Percentiles rank a stretch among this genome's conserved stretches.
Conservation (phyloP, 2,329 filamentous ascomycete genomes). For the Penicillium paneum region DNA sequence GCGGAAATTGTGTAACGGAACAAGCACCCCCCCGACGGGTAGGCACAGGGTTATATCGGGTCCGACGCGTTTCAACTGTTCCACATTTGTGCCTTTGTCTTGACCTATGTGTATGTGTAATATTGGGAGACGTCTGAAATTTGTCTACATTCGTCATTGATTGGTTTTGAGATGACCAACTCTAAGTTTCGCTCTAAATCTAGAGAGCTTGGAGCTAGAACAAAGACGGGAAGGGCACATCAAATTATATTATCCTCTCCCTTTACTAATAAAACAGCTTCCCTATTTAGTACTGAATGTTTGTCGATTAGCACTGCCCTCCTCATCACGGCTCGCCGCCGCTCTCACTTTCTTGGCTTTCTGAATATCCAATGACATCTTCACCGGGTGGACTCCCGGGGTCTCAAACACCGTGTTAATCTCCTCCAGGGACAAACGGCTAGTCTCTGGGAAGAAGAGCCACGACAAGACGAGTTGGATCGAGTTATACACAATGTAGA, state of each 20-base stretch:
- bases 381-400: conserved; percentile 42
- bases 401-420: conserved; percentile 59
- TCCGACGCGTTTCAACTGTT: conserved; percentile 23
- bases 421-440: conserved; percentile 52
- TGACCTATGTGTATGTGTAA: neutral
- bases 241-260: neutral
- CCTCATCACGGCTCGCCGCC: conserved; percentile 20
- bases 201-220: neutral
- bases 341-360: conserved; percentile 38
- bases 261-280: neutral
- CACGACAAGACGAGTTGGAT: conserved; percentile 49
- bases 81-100: conserved; percentile 5
- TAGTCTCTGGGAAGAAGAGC: conserved; percentile 55
- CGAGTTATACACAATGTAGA: conserved; percentile 52
- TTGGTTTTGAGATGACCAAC: neutral
- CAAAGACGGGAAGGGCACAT: neutral
- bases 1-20: conserved; percentile 19
- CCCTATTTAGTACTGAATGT: neutral
- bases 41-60: conserved; percentile 17
- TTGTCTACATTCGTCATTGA: neutral
- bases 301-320: conserved; percentile 2
- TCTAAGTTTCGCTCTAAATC: neutral
- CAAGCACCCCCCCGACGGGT: conserved; percentile 21
- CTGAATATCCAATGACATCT: conserved; percentile 44
- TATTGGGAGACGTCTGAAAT: neutral